Conservation (phyloP, 345 rosid genomes). For the Triadica sebifera region DNA sequence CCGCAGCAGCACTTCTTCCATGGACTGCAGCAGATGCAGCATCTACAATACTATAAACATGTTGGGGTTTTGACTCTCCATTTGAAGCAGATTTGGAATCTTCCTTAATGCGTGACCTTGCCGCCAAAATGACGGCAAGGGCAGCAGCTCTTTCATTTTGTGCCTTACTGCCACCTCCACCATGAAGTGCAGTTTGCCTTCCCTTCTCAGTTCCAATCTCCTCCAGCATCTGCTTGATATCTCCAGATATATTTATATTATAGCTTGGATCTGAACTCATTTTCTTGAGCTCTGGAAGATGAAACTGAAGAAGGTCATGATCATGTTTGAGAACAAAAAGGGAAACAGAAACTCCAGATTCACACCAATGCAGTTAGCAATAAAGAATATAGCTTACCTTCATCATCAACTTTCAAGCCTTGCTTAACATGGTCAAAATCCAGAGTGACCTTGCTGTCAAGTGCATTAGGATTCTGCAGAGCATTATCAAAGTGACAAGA, state of each 20-base stretch:
- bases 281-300: slow-evolving; percentile 56
- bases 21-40: slow-evolving; percentile 96
- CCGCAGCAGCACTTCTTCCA: slow-evolving; percentile 94
- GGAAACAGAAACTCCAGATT: slow-evolving; percentile 2
- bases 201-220: slow-evolving; percentile 96
- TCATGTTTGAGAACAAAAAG: slow-evolving; percentile 2
- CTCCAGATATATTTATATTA: slow-evolving; percentile 72
- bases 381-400: slow-evolving; percentile 44
- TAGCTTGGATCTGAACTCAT: slow-evolving; percentile 70
- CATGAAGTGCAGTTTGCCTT: slow-evolving; percentile 72
- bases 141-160: slow-evolving; percentile 95
- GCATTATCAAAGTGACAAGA: slow-evolving; percentile 14
- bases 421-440: slow-evolving; percentile 91
- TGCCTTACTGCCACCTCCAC: slow-evolving; percentile 95
- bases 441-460: slow-evolving; percentile 58
- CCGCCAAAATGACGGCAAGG: slow-evolving; percentile 73
- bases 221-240: slow-evolving; percentile 81
- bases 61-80: slow-evolving; percentile 47
- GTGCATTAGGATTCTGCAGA: slow-evolving; percentile 76
- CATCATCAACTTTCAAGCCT: slow-evolving; percentile 73
- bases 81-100: slow-evolving; percentile 51
- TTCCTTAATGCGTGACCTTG: slow-evolving; percentile 71
- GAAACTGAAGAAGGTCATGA: slow-evolving; percentile 10
- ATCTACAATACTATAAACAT: slow-evolving; percentile 76
- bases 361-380: slow-evolving; percentile 12